Conservation (phyloP, 768 basidiomycete genomes). For the Podaxis carcinomalis region DNA sequence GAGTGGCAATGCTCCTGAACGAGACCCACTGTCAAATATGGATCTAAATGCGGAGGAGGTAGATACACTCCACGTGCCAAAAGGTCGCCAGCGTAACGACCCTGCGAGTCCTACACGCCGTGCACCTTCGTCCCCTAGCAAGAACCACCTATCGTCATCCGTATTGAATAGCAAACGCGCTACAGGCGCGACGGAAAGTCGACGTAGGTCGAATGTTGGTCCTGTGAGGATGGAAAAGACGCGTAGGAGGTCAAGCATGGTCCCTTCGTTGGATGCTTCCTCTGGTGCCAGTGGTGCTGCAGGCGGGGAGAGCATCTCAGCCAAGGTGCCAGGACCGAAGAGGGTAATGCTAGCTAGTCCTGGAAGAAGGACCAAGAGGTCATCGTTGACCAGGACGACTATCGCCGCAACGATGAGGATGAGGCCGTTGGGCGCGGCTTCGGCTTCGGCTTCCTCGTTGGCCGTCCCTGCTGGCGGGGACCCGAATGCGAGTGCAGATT, state of each 20-base stretch:
- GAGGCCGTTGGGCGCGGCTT: constrained; percentile 17
- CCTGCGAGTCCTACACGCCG: constrained; percentile 25
- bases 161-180: constrained; percentile 15
- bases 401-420: constrained; percentile 26
- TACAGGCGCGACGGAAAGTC: constrained; percentile 9
- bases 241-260: constrained; percentile 75
- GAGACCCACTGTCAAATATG: constrained; percentile 58
- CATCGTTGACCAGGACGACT: constrained; percentile 46
- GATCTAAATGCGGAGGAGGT: constrained; percentile 51
- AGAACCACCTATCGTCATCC: constrained; percentile 19
- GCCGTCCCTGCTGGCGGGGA: constrained; percentile 32
- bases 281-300: constrained; percentile 25
- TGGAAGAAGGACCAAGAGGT: constrained; percentile 53
- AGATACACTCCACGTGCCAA: constrained; percentile 32
- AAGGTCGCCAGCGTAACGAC: constrained; percentile 28
- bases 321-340: constrained; percentile 21
- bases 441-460: constrained; percentile 20
- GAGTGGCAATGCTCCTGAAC: constrained; percentile 27
- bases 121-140: constrained; percentile 32
- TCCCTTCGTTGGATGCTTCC: constrained; percentile 52
- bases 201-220: constrained; percentile 69
- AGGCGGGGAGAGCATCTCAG: constrained; percentile 20
- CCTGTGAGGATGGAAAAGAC: constrained; percentile 70
- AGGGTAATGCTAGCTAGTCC: constrained; percentile 49
- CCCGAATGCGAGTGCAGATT: constrained; percentile 44